Base-by-base conservation (phyloP, 352 stramenopile species). In the Globisporangium middletonii region DNA sequence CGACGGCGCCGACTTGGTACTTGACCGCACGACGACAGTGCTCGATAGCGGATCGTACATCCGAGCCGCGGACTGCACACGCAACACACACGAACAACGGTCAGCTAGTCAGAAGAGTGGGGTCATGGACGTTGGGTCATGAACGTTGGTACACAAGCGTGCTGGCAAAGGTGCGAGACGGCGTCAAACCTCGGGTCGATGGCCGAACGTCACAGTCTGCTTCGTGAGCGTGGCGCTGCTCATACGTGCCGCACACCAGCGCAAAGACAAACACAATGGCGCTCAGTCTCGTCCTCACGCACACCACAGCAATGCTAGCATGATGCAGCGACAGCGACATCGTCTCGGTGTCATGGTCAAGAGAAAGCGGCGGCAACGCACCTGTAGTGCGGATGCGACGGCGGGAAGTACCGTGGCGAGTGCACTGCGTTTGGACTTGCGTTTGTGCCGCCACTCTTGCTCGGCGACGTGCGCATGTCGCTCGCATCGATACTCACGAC, bases 31-130 rank as follows among this genome's bases (percentile, higher is more conserved):
- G 8, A 74, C 64, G 15, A 79, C 61, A 3, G 50, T 56, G 48
- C 72, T 77, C 30, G 75, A 87, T 9, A 83, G 45, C 4, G 81
- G 79, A 33, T 89, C 69, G 54, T 88, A 93, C 75, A 90, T 82
- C 13, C 80, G 73, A 2, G 80, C 73, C 0, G 80, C 83, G 6
- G 83, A 91, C 77, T 89, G 18, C 5, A 35, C 12, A 48, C 57
- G 2, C 44, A 30, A 28, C 27, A 42, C 18, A 53, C 9, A 48
- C 37, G 6, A 30, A 28, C 42, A 62, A 50, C 59, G 12, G 12
- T 15, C 13, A 23, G n/a, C 35, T 27, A 9, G 30, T 48, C 8
- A 50, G 18, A 15, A 48, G n/a, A 45, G 16, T 55, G 27, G 9
- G 7, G 7, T 9, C 33, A 38, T 38, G 33, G 33, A 38, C 33